Evolutionary conservation across 1,139 yeast genomes (phyloP).

Genomic region (Suhomyces kunorum): DNA sequence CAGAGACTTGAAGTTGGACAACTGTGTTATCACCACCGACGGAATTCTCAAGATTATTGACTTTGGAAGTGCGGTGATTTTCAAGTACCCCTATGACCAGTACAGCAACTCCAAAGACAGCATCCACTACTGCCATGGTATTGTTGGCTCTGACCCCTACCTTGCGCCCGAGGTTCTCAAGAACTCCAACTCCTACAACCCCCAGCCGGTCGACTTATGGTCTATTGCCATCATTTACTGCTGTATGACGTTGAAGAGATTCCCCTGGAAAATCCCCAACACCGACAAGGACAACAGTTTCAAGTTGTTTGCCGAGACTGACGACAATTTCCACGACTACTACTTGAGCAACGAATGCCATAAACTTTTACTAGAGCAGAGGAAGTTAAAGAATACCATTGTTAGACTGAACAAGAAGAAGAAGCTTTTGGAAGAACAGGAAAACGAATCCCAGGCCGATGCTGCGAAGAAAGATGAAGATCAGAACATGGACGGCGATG

Average conservation of each 20-base stretch:
- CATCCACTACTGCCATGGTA: conserved; percentile 82
- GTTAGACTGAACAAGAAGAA: conserved; percentile 48
- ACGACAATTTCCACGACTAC: conserved; percentile 55
- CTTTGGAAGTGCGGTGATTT: conserved; percentile 94
- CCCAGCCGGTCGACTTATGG: conserved; percentile 94
- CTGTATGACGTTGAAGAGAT: conserved; percentile 90
- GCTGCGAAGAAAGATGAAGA: not conserved
- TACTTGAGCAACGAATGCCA: conserved; percentile 52
- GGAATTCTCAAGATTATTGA: conserved; percentile 93
- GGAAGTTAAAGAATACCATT: conserved; percentile 45
- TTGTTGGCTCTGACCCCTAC: conserved; percentile 97
- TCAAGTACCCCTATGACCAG: conserved; percentile 84
- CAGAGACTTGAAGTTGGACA: conserved; percentile 91
- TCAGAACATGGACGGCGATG: not conserved
- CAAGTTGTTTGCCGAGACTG: conserved; percentile 58
- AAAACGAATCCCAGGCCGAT: no score
- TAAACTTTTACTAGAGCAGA: conserved; percentile 46
- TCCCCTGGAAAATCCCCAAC: conserved; percentile 97
- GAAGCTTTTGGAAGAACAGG: conserved; percentile 24
- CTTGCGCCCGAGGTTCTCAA: conserved; percentile 93
- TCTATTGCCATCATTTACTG: conserved; percentile 93
- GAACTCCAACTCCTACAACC: conserved; percentile 71
- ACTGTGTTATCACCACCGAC: conserved; percentile 82
- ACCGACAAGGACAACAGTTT: conserved; percentile 81
- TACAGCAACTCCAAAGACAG: conserved; percentile 48